A percentile compares a stretch with the other conserved stretches of the same genome.
phyloP scores from a whole-genome alignment of 495 filamentous ascomycete species.

The Saxispiralis lemnorum region DNA sequence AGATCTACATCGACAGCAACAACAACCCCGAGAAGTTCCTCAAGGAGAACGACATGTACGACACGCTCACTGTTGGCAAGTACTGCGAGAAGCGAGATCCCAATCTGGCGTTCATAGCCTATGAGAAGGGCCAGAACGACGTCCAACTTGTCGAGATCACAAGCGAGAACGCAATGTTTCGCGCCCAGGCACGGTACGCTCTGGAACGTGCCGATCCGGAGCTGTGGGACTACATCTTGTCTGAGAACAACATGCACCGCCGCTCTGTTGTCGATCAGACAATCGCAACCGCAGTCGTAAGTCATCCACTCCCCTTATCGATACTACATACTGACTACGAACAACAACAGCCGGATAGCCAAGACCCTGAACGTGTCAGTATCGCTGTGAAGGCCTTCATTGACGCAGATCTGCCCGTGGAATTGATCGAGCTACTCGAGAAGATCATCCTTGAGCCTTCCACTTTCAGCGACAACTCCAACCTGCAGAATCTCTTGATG shows the following conservation, averaged over 20 bases:
- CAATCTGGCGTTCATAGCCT: slow-evolving; percentile 89
- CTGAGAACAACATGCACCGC: slow-evolving; percentile 84
- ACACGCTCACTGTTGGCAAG: slow-evolving; percentile 80
- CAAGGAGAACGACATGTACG: slow-evolving; percentile 95
- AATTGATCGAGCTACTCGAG: slow-evolving; percentile 93
- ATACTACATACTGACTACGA: too few relatives aligned
- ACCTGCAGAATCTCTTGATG: slow-evolving; percentile 90
- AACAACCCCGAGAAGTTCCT: slow-evolving; percentile 98
- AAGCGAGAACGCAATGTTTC: slow-evolving; percentile 98
- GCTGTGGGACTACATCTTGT: slow-evolving; percentile 88
- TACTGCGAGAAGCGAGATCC: slow-evolving; percentile 99
- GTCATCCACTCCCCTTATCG: too few relatives aligned
- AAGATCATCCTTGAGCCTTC: slow-evolving; percentile 98
- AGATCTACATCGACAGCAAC: slow-evolving; percentile 99
- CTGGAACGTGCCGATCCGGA: slow-evolving; percentile 77
- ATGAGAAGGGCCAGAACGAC: slow-evolving; percentile 92
- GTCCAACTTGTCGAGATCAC: slow-evolving; percentile 88
- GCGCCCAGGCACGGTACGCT: slow-evolving; percentile 86
- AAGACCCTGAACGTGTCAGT: slow-evolving; percentile 86
- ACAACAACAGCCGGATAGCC: slow-evolving; percentile 88
- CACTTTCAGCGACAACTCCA: slow-evolving; percentile 90
- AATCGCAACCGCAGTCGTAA: slow-evolving; percentile 85
- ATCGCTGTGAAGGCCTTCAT: slow-evolving; percentile 89
- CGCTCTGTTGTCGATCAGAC: slow-evolving; percentile 91
- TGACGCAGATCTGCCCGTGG: slow-evolving; percentile 69